Base-by-base conservation (phyloP, 2,329 filamentous ascomycete genomes). In the Nothophoma quercina region DNA sequence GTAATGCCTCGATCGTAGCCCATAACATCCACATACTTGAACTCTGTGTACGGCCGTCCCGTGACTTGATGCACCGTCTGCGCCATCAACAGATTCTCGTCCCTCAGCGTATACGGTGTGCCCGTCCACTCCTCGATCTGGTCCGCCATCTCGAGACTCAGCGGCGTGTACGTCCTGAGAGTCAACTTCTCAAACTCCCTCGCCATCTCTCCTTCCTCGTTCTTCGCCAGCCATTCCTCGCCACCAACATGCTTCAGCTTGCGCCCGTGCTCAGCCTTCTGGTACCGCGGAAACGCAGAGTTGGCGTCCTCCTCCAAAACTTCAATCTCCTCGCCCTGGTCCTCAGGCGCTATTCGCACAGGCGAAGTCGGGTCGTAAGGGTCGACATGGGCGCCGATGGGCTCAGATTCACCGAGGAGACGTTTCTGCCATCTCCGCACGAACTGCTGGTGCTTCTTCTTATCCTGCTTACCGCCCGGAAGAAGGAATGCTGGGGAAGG, bases 221-320 rank as follows among this genome's bases (percentile, higher is more conserved):
- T 63, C 48, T 71, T 57, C 56, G 66, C 67, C 26, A 71, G 62
- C 76, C 76, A 79, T 45, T 78, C 64, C 52, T 79, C 77, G 6
- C 75, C 74, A 29, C 86, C 86, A 26, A 88, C 76, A 41, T 72
- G 74, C 59, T 82, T 77, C 52, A 88, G 68, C 0, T 79, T 81
- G 16, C 28, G 38, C 10, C 47, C 42, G 5, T 54, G 33, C 12
- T 56, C 32, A 2, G 62, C 58, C 16, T 53, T 55, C 16, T 39
- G 45, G 39, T 69, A 55, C 19, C 29, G 22, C 18, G 42, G 40
- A 15, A 44, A 48, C 25, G 12, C n/a, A 2, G 22, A 13, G 19
- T 2, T 44, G 43, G 19, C 50, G 7, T 68, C 65, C 1, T 70
- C 65, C 4, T 68, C 70, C 10, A 73, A 55, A 13, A 69, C 59